Evolutionary conservation across 2,329 filamentous ascomycete genomes (phyloP).

Genomic region (Parascedosporium putredinis): DNA sequence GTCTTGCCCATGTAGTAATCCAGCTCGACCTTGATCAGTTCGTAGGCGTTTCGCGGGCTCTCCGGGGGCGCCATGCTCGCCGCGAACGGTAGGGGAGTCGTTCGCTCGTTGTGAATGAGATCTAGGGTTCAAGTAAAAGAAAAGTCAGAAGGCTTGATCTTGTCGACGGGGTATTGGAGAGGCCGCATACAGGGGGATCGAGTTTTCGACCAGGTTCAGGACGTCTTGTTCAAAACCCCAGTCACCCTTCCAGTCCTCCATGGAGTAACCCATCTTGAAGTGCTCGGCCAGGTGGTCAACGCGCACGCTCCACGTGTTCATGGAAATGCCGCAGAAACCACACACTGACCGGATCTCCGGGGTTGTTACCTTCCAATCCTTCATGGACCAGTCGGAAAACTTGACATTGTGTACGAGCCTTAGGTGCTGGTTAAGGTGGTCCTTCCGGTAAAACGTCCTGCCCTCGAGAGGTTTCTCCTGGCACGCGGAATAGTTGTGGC

Average conservation of each 20-base stretch:
- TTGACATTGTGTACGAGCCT: constrained; percentile 54
- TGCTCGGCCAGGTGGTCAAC: constrained; percentile 57
- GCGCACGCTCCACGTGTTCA: constrained; percentile 51
- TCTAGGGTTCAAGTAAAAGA: constrained; percentile 29
- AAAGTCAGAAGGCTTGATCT: constrained; percentile 29
- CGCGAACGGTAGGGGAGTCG: constrained; percentile 42
- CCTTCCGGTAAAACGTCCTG: constrained; percentile 56
- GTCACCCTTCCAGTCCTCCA: constrained; percentile 61
- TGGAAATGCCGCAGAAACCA: constrained; percentile 53
- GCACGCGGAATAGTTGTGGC: constrained; percentile 53
- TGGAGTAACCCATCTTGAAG: constrained; percentile 55
- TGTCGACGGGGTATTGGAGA: constrained; percentile 24
- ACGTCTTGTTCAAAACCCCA: constrained; percentile 56
- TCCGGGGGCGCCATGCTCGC: constrained; percentile 33
- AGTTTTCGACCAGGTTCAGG: constrained; percentile 54
- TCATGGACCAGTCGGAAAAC: constrained; percentile 54
- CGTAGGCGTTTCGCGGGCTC: constrained; percentile 47
- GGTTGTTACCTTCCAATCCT: constrained; percentile 48
- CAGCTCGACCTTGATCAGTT: constrained; percentile 48
- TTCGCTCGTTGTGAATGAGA: constrained; percentile 53
- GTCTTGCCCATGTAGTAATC: constrained; percentile 39
- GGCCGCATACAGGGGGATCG: constrained; percentile 52
- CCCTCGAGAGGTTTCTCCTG: constrained; percentile 53
- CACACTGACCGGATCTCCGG: constrained; percentile 54
- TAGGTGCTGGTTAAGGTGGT: constrained; percentile 56